Percentiles rank a stretch among this genome's conserved stretches.
These are phyloP conservation scores for Eimeria mitis DNA, from an alignment of 169 alveolate genomes.

Conservation along the genomic window DNA sequence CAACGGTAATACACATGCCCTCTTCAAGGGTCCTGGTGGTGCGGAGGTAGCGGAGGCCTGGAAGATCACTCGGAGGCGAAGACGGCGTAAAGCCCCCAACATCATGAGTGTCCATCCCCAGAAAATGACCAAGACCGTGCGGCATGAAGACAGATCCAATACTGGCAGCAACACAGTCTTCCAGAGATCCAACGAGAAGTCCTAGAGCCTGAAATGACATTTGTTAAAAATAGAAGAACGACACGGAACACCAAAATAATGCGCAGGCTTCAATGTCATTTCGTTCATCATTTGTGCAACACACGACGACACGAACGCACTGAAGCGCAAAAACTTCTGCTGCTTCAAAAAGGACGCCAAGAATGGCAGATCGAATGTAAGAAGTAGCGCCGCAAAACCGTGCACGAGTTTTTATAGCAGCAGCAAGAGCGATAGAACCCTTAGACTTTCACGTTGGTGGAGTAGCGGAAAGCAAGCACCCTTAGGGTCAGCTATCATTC, in stretches of 20 bases:
- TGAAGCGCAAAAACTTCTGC: neutral
- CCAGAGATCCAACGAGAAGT: constrained; percentile 86
- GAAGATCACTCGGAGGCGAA: constrained; percentile 87
- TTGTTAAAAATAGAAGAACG: neutral
- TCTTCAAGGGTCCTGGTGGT: constrained; percentile 90
- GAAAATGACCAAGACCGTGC: constrained; percentile 95
- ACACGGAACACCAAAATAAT: neutral
- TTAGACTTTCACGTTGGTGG: neutral
- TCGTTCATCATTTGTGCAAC: neutral
- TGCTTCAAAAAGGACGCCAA: neutral
- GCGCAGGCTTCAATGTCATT: neutral
- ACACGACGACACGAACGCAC: neutral
- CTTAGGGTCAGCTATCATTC: neutral
- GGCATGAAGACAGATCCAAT: constrained; percentile 93
- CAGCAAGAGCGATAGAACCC: neutral
- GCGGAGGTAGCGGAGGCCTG: constrained; percentile 90
- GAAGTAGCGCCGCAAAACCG: neutral
- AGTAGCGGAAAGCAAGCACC: neutral
- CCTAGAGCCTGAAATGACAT: constrained; percentile 83
- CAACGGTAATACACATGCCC: constrained; percentile 91
- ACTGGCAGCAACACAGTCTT: constrained; percentile 89
- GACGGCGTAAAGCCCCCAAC: constrained; percentile 93
- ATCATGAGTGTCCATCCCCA: constrained; percentile 94
- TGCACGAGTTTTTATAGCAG: constrained; percentile 1
- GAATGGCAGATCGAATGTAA: neutral